Evolutionary conservation across 2,329 filamentous ascomycete species (phyloP), one percentile per base, ranked within the genome.

Genomic region (Cadophora sp.): DNA sequence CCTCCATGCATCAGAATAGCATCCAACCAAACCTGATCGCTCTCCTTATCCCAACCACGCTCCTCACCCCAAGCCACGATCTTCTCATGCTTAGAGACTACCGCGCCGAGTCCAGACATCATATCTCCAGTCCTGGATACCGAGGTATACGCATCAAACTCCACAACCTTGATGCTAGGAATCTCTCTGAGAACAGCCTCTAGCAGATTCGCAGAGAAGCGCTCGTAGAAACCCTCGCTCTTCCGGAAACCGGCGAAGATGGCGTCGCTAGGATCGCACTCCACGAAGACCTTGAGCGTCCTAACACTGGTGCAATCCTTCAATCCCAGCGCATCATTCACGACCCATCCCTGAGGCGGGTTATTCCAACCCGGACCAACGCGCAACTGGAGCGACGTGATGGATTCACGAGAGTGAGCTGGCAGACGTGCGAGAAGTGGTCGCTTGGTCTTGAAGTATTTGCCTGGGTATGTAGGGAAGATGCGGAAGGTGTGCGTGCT

Each of bases 351-450:
- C 41, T 82, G 82, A 0, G 91, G 91, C 16, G 91, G 91, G 66
- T 85, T 85, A 68, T 82, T 88, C 87, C 90, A 94, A 22, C 91
- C 91, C 0, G 91, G 91, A 0, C 91, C 91, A 0, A 94, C 81
- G 2, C 91, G 86, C 62, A 94, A 78, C 77, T 94, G 89, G 2
- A 94, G 79, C 0, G 85, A 85, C 0, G 84, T 88, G 53, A 94
- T 82, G 55, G 80, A 83, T 18, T 81, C 80, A 41, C 90, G 85
- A 76, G 91, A 89, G 36, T 80, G 81, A 0, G 85, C 78, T 22
- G 87, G 87, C 64, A 94, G 79, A 20, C 91, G 87, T 6, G 89
- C 85, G 33, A 94, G 82, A 0, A 94, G 81, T 1, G 91, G 91
- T 71, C 87, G 87, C 79, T 92, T 92, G 36, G 88, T 89, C 79